Percentiles rank a stretch among this genome's conserved stretches.
Evolutionary conservation across 768 basidiomycete genomes (phyloP).

Genomic region (Boletus huronensis): DNA sequence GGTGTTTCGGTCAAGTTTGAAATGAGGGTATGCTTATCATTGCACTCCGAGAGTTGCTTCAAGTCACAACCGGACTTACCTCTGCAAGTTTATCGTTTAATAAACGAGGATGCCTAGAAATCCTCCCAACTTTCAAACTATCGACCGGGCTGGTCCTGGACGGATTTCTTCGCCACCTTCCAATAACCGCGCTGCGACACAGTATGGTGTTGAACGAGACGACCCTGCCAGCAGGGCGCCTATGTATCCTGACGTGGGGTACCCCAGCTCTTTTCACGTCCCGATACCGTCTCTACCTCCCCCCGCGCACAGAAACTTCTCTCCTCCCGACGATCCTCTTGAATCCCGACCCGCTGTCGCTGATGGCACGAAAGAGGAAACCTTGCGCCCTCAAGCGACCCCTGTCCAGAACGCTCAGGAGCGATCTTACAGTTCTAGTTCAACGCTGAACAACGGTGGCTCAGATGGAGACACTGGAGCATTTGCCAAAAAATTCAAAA

Average conservation of each 20-base stretch:
- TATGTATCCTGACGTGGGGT: conserved; percentile 2
- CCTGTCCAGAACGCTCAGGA: conserved; percentile 23
- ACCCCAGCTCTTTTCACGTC: conserved; percentile 10
- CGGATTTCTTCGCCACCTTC: background rate
- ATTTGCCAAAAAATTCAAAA: conserved; percentile 12
- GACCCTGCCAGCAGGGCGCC: background rate
- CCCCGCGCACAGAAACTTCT: background rate
- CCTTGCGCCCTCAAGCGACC: conserved; percentile 11
- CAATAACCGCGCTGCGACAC: background rate
- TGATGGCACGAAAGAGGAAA: background rate
- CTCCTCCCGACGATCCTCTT: background rate
- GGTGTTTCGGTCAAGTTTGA: conserved; percentile 17
- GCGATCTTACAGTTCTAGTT: conserved; percentile 37
- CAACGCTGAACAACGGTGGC: conserved; percentile 33
- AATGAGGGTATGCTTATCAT: conserved; percentile 15
- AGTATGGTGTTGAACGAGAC: background rate
- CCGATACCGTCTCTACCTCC: conserved; percentile 6
- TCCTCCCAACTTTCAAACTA: conserved; percentile 5
- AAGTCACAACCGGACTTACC: background rate
- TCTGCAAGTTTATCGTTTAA: conserved; percentile 5
- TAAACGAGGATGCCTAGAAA: conserved; percentile 18
- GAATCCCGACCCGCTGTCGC: background rate
- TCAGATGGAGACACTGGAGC: conserved; percentile 20
- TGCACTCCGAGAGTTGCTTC: background rate
- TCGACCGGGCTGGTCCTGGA: conserved; percentile 24